Base-by-base conservation (phyloP, 768 basidiomycete species). In the Amanita molliuscula region DNA sequence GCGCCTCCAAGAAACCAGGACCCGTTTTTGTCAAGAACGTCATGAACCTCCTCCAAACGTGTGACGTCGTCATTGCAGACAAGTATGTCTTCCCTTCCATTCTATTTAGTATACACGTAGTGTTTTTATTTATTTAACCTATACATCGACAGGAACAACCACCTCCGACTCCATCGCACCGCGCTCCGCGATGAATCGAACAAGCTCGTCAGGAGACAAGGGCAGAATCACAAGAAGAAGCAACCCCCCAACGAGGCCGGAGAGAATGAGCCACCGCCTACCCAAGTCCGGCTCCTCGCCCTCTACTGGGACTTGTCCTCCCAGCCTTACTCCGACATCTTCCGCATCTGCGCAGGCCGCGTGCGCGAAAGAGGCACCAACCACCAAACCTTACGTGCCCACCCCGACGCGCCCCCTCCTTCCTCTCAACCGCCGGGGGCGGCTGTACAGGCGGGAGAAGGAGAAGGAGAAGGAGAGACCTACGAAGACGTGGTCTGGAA, bases 21-120 rank as follows among this genome's bases (percentile, higher is more conserved):
- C 73, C 81, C 0, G 53, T 62, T 2, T 95, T 95, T 62, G 59
- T 89, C 48, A 81, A 72, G 61, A 93, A 88, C 52, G 86, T 96
- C 34, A 59, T 66, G 11, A 61, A 69, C 0, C 71, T 87, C 1
- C 69, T 97, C 21, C 61, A 75, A 47, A 70, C 62, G 0, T 68
- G 87, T 44, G 74, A 87, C 52, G 79, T 97, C 0, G 94, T 98
- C 20, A 88, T 89, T 54, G 93, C 94, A 23, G 96, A 98, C 66
- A 89, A 88, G 93, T 91, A 56, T 47, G 81, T 37, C 0, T 25
- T n/a, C n/a, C n/a, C 11, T 28, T 35, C 33, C 16, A 18, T 31
- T 13, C 4, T 18, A n/a, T n/a, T n/a, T n/a, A n/a, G n/a, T n/a
- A n/a, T n/a, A n/a, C n/a, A n/a, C n/a, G n/a, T n/a, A n/a, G n/a